These are phyloP conservation scores for Xylaria scruposa DNA, from an alignment of 495 filamentous ascomycete genomes.

Conservation along the genomic window DNA sequence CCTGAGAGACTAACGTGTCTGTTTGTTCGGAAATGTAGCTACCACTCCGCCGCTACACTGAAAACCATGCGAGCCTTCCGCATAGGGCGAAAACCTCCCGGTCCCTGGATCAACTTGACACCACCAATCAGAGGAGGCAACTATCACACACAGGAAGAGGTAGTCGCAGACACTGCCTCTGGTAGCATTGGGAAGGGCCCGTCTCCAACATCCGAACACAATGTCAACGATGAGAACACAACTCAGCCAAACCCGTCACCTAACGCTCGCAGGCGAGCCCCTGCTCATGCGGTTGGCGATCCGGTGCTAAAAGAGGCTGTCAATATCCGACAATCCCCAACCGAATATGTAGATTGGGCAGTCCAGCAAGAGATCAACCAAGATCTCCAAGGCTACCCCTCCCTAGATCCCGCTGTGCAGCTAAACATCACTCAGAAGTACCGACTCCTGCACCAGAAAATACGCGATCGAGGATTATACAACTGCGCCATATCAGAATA, in stretches of 20 bases:
- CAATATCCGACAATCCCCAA: constrained; percentile 21
- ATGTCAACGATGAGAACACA: background rate
- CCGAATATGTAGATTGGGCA: constrained; percentile 43
- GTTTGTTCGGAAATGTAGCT: constrained; percentile 49
- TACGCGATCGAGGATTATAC: constrained; percentile 51
- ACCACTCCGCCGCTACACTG: constrained; percentile 73
- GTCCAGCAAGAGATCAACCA: constrained; percentile 47
- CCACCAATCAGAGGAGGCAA: constrained; percentile 85
- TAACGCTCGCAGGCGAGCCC: constrained; percentile 6
- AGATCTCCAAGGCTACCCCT: constrained; percentile 47
- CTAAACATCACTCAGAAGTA: constrained; percentile 51
- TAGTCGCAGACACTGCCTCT: background rate
- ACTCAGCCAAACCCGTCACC: background rate
- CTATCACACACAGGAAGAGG: constrained; percentile 60
- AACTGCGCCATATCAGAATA: constrained; percentile 53
- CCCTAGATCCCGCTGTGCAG: constrained; percentile 51
- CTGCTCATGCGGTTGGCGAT: background rate
- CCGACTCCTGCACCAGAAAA: constrained; percentile 47
- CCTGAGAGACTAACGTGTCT: background rate
- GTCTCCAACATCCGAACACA: background rate
- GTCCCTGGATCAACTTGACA: constrained; percentile 76
- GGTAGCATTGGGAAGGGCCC: background rate
- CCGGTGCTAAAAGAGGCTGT: background rate
- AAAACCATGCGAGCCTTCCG: constrained; percentile 75
- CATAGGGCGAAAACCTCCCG: constrained; percentile 74